Percentiles rank a stretch among this genome's conserved stretches.
These are phyloP conservation scores for Fusarium secorum DNA, from an alignment of 2,329 filamentous ascomycete genomes.

Conservation along the genomic window DNA sequence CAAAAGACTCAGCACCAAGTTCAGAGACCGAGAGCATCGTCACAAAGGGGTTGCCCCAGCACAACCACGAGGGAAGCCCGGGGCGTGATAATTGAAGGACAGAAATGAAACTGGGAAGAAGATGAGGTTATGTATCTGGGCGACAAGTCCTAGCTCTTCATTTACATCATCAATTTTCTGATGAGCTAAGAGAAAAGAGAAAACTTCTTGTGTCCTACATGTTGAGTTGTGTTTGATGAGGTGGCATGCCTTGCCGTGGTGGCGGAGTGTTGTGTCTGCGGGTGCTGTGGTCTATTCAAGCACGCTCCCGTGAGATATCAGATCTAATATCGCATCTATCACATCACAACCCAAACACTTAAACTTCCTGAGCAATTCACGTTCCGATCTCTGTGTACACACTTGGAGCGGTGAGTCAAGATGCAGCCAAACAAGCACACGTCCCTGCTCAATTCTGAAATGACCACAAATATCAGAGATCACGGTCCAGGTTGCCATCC, in stretches of 20 bases:
- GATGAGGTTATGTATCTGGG: neutral
- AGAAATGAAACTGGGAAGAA: neutral
- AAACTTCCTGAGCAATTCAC: neutral
- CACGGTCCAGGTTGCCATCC: too few relatives aligned
- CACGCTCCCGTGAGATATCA: neutral
- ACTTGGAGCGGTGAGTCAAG: neutral
- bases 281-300: neutral
- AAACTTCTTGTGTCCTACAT: neutral
- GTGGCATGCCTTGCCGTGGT: neutral
- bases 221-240: neutral
- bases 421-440: neutral
- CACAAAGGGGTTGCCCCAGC: neutral
- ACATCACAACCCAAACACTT: neutral
- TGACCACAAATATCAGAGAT: neutral
- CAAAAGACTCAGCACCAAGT: neutral
- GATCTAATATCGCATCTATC: neutral
- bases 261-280: neutral
- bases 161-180: neutral
- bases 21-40: neutral
- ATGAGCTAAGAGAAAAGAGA: neutral
- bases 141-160: neutral
- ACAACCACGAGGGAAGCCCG: neutral
- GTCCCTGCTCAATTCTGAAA: too few relatives aligned
- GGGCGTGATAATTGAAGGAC: neutral
- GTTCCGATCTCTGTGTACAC: rapidly evolving